phyloP scores from a whole-genome alignment of 371 early-diverging fungal genomes.

The Blakeslea trispora region DNA sequence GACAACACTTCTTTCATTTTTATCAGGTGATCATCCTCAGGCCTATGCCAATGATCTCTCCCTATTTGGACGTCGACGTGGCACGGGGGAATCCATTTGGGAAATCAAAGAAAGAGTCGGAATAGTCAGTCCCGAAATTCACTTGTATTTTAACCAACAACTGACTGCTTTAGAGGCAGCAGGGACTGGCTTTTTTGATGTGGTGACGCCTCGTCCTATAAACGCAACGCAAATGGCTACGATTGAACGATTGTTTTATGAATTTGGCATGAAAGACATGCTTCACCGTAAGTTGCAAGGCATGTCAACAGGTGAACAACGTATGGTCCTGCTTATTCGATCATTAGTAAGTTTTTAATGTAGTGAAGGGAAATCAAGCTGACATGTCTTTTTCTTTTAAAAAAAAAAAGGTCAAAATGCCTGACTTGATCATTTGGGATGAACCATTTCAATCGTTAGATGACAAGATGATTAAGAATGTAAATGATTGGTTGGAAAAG shows the following conservation, averaged over 20 bases:
- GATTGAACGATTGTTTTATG: constrained; percentile 37
- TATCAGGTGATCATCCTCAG: constrained; percentile 68
- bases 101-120: constrained; percentile 56
- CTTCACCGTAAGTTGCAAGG: constrained; percentile 31
- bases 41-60: constrained; percentile 60
- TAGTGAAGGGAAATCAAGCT: no score
- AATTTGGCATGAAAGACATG: constrained; percentile 41
- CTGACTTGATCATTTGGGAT: constrained; percentile 59
- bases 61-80: constrained; percentile 60
- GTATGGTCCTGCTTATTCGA: constrained; percentile 53
- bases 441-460: constrained; percentile 68
- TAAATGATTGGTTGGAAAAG: constrained; percentile 52
- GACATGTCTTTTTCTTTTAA: no score
- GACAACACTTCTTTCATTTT: constrained; percentile 60
- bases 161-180: constrained; percentile 45
- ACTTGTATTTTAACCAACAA: constrained; percentile 55
- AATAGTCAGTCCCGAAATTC: constrained; percentile 60
- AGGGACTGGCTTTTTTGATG: constrained; percentile 51
- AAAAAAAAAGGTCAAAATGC: constrained; percentile 54
- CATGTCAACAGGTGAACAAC: constrained; percentile 61
- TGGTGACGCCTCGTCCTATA: constrained; percentile 38
- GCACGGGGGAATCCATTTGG: constrained; percentile 62
- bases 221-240: constrained; percentile 24
- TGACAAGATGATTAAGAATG: constrained; percentile 41
- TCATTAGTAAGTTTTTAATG: constrained; percentile 50